Evolutionary conservation across 768 basidiomycete genomes (phyloP).

Genomic region (Tylopilus cervinicoccineus): DNA sequence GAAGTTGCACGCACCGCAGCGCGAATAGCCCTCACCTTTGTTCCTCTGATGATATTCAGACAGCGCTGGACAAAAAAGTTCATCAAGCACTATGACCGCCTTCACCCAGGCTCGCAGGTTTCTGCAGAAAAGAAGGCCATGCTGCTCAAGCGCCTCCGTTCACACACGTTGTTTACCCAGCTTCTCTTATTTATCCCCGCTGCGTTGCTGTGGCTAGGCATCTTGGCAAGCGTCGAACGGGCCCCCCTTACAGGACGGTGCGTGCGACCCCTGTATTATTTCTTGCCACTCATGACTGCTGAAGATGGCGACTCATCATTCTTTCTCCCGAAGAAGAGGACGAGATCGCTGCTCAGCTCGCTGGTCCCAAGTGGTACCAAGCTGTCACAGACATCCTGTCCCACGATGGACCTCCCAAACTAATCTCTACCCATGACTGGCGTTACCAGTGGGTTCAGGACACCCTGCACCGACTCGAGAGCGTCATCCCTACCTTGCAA

Average conservation of each 20-base stretch:
- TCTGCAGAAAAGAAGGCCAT: conserved; percentile 50
- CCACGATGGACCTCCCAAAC: conserved; percentile 52
- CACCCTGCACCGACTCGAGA: conserved; percentile 75
- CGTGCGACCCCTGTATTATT: conserved; percentile 21
- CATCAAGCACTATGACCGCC: conserved; percentile 42
- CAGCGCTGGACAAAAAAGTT: conserved; percentile 48
- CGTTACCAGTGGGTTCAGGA: conserved; percentile 82
- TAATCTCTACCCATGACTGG: conserved; percentile 82
- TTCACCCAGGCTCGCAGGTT: conserved; percentile 39
- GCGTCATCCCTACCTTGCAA: conserved; percentile 63
- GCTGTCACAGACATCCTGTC: conserved; percentile 79
- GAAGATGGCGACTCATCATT: conserved; percentile 81
- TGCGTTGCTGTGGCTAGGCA: conserved; percentile 60
- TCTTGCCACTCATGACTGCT: conserved; percentile 5
- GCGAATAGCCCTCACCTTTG: conserved; percentile 69
- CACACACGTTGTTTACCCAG: conserved; percentile 47
- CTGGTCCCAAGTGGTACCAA: conserved; percentile 82
- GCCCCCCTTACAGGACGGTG: conserved; percentile 87
- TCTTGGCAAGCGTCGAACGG: conserved; percentile 68
- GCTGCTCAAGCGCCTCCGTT: conserved; percentile 46
- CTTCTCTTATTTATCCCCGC: conserved; percentile 59
- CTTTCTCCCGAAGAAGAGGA: conserved; percentile 93
- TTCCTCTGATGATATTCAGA: conserved; percentile 63
- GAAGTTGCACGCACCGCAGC: conserved; percentile 66
- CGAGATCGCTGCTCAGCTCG: conserved; percentile 75